Conservation (phyloP, 108 stramenopile species). For the Hondaea fermentalgiana region DNA sequence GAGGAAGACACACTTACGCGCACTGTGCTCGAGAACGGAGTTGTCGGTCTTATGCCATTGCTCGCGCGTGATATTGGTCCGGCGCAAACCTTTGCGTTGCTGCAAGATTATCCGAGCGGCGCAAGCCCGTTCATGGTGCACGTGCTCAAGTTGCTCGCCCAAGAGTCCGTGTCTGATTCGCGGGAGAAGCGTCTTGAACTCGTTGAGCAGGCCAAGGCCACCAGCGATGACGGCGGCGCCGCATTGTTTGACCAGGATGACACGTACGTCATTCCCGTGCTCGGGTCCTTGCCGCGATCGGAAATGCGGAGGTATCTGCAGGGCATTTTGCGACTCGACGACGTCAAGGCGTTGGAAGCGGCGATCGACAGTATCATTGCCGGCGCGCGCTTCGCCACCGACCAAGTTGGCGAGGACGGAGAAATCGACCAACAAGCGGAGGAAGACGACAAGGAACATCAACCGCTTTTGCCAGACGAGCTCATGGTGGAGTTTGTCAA, state of each 20-base stretch:
- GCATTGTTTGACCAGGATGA: background rate
- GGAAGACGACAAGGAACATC: background rate
- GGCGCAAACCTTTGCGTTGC: background rate
- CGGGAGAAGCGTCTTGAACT: background rate
- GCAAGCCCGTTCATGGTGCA: background rate
- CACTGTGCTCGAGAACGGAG: background rate
- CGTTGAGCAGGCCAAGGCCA: background rate
- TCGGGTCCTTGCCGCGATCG: background rate
- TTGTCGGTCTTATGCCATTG: background rate
- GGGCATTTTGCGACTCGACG: background rate
- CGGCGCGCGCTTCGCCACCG: background rate
- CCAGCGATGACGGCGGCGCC: background rate
- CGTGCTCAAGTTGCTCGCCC: background rate
- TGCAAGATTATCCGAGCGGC: background rate
- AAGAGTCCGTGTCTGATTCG: background rate
- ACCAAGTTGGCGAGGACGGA: background rate
- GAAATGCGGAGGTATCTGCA: background rate
- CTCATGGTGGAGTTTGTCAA: background rate
- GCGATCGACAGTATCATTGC: constrained; percentile 10
- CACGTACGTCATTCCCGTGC: background rate
- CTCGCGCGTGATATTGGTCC: background rate
- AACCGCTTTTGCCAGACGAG: background rate
- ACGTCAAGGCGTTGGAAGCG: background rate
- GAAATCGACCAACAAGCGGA: background rate
- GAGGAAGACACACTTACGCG: background rate